A percentile compares a stretch with the other conserved stretches of the same genome.
phyloP scores from a whole-genome alignment of 345 rosid genomes.

The Moricandia moricandioides region DNA sequence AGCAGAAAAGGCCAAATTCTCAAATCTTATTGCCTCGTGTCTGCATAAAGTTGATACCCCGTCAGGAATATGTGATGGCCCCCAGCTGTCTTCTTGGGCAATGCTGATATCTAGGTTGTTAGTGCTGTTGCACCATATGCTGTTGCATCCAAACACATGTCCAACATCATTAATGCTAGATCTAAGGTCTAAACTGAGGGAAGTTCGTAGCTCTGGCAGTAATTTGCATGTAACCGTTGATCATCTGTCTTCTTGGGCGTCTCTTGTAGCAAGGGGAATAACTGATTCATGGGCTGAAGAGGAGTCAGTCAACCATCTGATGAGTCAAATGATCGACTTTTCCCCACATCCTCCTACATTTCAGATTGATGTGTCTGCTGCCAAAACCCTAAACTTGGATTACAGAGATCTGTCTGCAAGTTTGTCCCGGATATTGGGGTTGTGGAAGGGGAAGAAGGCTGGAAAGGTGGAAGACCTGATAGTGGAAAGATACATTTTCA shows the following conservation, averaged over 20 bases:
- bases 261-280: conserved; percentile 50
- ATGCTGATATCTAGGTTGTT: conserved; percentile 81
- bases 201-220: conserved; percentile 48
- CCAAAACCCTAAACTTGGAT: conserved; percentile 50
- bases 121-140: conserved; percentile 77
- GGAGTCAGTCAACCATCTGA: conserved; percentile 54
- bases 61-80: conserved; percentile 37
- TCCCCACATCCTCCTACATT: conserved; percentile 57
- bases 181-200: conserved; percentile 75
- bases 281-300: conserved; percentile 57
- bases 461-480: conserved; percentile 70
- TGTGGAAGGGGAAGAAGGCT: conserved; percentile 80
- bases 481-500: conserved; percentile 82
- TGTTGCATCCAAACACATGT: conserved; percentile 59
- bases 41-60: conserved; percentile 48
- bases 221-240: conserved; percentile 43
- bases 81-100: conserved; percentile 80
- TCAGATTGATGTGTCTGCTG: conserved; percentile 47
- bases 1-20: conserved; percentile 62
- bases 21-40: conserved; percentile 53
- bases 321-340: conserved; percentile 69
- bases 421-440: conserved; percentile 62
- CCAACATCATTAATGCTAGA: conserved; percentile 72
- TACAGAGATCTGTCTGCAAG: conserved; percentile 50
- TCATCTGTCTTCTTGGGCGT: conserved; percentile 68